Conservation (phyloP, 1,284 basidiomycete genomes). For the Apiotrichum veenhuisii region DNA sequence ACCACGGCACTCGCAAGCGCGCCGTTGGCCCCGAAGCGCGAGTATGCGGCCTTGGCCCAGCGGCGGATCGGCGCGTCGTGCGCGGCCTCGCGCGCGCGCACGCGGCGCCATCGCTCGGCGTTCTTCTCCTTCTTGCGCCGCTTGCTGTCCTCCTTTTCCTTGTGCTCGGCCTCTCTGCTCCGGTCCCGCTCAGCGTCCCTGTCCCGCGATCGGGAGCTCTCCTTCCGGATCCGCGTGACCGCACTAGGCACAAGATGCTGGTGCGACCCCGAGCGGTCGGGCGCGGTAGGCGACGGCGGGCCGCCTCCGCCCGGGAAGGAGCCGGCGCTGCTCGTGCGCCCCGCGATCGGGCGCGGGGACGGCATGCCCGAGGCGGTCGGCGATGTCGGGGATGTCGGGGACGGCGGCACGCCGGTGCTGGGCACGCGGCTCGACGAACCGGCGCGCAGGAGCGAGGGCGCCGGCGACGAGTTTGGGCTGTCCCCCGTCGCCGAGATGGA, state of each 20-base stretch:
- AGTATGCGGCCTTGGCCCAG: conserved; percentile 9
- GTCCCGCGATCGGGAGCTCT: background rate
- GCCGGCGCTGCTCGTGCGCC: background rate
- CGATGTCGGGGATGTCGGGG: background rate
- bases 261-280: background rate
- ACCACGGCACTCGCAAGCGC: conserved; percentile 1
- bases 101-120: conserved; percentile 20
- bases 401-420: background rate
- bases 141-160: conserved; percentile 3
- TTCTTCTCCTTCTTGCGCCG: conserved; percentile 14
- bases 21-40: conserved; percentile 1
- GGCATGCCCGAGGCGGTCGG: background rate
- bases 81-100: conserved; percentile 20
- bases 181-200: background rate
- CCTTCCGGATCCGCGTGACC: background rate
- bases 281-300: no score
- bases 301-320: background rate
- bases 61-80: conserved; percentile 20
- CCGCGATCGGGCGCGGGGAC: background rate
- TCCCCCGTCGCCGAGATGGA: background rate
- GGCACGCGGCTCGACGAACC: background rate
- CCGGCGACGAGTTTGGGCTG: background rate
- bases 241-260: background rate
- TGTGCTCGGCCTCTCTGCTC: background rate
- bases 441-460: background rate